Percentiles rank a stretch among this genome's conserved stretches.
Evolutionary conservation across 1,284 basidiomycete genomes (phyloP).

Genomic region (Naganishia sp.): DNA sequence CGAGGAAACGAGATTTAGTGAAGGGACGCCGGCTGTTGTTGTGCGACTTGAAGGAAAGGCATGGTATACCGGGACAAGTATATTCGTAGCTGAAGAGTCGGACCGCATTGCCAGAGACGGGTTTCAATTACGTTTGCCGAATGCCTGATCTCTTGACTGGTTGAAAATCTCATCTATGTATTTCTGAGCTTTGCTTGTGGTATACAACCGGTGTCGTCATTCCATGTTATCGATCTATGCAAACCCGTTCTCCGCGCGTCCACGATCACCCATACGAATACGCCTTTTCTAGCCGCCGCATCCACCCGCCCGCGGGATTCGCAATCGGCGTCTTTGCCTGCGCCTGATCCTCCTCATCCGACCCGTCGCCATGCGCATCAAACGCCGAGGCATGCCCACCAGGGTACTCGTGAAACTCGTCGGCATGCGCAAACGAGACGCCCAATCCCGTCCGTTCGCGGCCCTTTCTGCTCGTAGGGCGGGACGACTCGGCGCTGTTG

Average conservation of each 20-base stretch:
- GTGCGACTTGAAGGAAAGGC: constrained; percentile 13
- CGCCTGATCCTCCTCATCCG: constrained; percentile 4
- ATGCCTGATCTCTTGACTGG: background rate
- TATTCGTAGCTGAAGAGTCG: constrained; percentile 2
- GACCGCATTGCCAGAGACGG: background rate
- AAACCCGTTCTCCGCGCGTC: background rate
- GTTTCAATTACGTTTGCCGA: constrained; percentile 1
- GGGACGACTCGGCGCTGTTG: background rate
- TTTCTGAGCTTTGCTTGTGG: too few species aligned
- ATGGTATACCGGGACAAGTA: constrained; percentile 10
- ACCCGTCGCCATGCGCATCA: background rate
- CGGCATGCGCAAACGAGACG: constrained; percentile 18
- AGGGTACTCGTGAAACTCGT: constrained; percentile 16
- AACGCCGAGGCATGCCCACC: background rate
- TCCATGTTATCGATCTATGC: background rate
- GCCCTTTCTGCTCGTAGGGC: constrained; percentile 20
- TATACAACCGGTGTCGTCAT: too few species aligned
- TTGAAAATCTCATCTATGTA: background rate
- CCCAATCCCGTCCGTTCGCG: constrained; percentile 18
- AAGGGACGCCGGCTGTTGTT: constrained; percentile 7
- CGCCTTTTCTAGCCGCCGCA: constrained; percentile 27
- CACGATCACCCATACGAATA: constrained; percentile 17
- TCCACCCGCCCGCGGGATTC: constrained; percentile 21
- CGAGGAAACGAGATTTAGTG: background rate
- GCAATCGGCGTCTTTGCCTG: constrained; percentile 25